These are phyloP conservation scores for Penicillium parvum DNA, from an alignment of 495 filamentous ascomycete species.

Conservation along the genomic window DNA sequence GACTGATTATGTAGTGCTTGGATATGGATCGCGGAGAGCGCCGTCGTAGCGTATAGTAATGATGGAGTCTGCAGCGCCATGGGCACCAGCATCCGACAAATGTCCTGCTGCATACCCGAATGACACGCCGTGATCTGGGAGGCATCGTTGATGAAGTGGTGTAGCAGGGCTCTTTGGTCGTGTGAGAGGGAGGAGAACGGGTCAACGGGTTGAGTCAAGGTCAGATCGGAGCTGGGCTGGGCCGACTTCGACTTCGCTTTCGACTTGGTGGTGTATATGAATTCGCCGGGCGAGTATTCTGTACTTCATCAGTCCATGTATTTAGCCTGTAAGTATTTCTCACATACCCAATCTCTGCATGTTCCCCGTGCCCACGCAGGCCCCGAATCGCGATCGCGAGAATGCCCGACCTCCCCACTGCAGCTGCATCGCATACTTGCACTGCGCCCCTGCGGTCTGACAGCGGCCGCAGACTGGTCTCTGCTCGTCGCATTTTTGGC, in stretches of 20 bases:
- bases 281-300: slow-evolving; percentile 48
- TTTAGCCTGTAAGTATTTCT: not conserved
- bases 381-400: slow-evolving; percentile 45
- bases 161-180: slow-evolving; percentile 38
- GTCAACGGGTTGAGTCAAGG: slow-evolving; percentile 33
- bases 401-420: slow-evolving; percentile 41
- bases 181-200: slow-evolving; percentile 39
- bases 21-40: slow-evolving; percentile 45
- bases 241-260: not conserved
- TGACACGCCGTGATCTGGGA: slow-evolving; percentile 45
- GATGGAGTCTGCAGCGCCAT: slow-evolving; percentile 46
- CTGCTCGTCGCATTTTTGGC: slow-evolving; percentile 45
- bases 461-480: slow-evolving; percentile 38
- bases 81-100: slow-evolving; percentile 45
- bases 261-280: slow-evolving; percentile 42
- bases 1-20: slow-evolving; percentile 42
- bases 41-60: slow-evolving; percentile 43
- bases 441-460: slow-evolving; percentile 30
- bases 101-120: slow-evolving; percentile 43
- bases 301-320: slow-evolving; percentile 1
- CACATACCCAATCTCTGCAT: slow-evolving; percentile 44
- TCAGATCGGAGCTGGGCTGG: slow-evolving; percentile 21
- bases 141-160: slow-evolving; percentile 45
- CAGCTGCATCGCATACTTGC: slow-evolving; percentile 37
- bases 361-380: slow-evolving; percentile 38